Evolutionary conservation across 805 yeast genomes (phyloP).

Genomic region (Saccharomyces paradoxus): DNA sequence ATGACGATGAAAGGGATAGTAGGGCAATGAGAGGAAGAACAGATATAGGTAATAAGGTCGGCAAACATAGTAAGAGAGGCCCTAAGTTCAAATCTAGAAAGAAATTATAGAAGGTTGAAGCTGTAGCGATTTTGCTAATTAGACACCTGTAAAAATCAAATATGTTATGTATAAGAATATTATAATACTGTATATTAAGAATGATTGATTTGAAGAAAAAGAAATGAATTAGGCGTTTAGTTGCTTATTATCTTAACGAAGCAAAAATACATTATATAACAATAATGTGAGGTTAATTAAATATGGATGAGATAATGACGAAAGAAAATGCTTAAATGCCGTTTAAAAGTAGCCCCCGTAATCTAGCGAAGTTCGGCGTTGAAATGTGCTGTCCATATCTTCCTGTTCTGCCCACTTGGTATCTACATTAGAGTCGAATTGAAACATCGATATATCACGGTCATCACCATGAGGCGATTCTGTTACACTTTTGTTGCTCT

Average conservation of each 20-base stretch:
- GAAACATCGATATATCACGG: neutral
- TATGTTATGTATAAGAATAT: neutral
- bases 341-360: conserved; percentile 10
- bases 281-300: neutral
- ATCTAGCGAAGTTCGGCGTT: conserved; percentile 28
- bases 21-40: conserved; percentile 19
- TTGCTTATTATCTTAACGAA: neutral
- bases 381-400: conserved; percentile 29
- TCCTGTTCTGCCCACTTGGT: conserved; percentile 24
- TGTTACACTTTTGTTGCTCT: conserved; percentile 1
- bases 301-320: neutral
- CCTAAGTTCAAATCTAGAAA: conserved; percentile 26
- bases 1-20: conserved; percentile 36
- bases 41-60: conserved; percentile 18
- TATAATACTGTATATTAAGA: neutral
- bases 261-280: neutral
- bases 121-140: neutral
- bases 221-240: conserved; percentile 7
- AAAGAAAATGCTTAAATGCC: conserved; percentile 1
- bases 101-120: conserved; percentile 6
- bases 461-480: neutral
- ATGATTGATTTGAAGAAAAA: conserved; percentile 5
- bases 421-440: conserved; percentile 11
- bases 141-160: neutral
- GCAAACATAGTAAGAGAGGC: conserved; percentile 20